Evolutionary conservation across 768 basidiomycete species (phyloP).

Genomic region (Leucocoprinus birnbaumii): DNA sequence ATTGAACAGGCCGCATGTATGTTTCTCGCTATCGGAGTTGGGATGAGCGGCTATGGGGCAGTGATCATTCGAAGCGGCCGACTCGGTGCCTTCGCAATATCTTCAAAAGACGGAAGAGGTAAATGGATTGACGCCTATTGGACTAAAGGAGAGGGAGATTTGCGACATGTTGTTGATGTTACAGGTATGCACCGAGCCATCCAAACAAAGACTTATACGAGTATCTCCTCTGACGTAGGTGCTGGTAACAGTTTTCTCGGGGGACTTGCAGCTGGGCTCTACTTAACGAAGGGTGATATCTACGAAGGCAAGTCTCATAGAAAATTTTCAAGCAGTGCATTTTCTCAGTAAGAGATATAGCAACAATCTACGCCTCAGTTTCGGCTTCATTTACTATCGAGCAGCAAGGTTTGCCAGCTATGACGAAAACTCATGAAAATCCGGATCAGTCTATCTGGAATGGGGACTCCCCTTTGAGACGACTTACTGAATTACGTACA

Average conservation of each 20-base stretch:
- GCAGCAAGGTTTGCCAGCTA: slow-evolving; percentile 68
- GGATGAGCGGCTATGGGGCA: slow-evolving; percentile 43
- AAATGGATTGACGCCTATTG: slow-evolving; percentile 80
- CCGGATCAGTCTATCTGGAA: slow-evolving; percentile 55
- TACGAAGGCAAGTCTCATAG: slow-evolving; percentile 49
- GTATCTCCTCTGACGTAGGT: slow-evolving; percentile 38
- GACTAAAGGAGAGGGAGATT: slow-evolving; percentile 33
- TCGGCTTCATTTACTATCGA: slow-evolving; percentile 84
- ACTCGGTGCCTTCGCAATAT: slow-evolving; percentile 70
- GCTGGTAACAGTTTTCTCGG: slow-evolving; percentile 92
- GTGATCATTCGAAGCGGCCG: slow-evolving; percentile 76
- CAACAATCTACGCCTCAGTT: slow-evolving; percentile 70
- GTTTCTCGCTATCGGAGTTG: slow-evolving; percentile 63
- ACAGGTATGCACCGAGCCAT: slow-evolving; percentile 53
- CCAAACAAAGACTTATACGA: too few relatives aligned
- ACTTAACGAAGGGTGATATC: slow-evolving; percentile 53
- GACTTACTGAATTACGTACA: slow-evolving; percentile 51
- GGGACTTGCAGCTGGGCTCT: slow-evolving; percentile 74
- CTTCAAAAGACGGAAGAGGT: slow-evolving; percentile 32
- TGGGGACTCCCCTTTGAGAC: slow-evolving; percentile 54
- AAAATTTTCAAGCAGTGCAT: background rate
- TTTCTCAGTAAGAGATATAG: slow-evolving; percentile 32
- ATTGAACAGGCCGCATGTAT: slow-evolving; percentile 67
- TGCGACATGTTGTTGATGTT: slow-evolving; percentile 67
- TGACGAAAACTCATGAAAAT: slow-evolving; percentile 30